A percentile compares a stretch with the other conserved stretches of the same genome.
Evolutionary conservation across 805 yeast species (phyloP).

Genomic region (Sugiyamaella floridensis): DNA sequence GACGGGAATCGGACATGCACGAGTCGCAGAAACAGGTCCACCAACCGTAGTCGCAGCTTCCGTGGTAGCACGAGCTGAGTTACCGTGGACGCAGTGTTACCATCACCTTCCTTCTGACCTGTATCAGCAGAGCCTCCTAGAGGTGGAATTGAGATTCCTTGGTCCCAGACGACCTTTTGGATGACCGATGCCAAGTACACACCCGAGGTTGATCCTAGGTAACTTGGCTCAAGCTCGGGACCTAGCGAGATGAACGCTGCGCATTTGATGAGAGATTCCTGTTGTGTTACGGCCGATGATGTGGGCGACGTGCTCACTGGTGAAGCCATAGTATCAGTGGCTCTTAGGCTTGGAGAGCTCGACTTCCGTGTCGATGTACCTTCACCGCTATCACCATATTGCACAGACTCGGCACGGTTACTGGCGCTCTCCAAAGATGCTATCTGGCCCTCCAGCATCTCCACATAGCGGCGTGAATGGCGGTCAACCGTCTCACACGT

Average conservation of each 20-base stretch:
- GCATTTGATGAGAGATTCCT: conserved; percentile 7
- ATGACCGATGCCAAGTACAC: conserved; percentile 7
- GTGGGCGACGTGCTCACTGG: neutral
- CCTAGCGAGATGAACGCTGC: conserved; percentile 11
- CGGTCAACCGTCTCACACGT: neutral
- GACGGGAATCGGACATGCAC: conserved; percentile 6
- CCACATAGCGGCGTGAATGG: conserved; percentile 1
- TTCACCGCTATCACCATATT: too few species aligned
- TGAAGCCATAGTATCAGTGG: neutral
- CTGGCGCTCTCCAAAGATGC: neutral
- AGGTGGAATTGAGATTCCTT: conserved; percentile 3
- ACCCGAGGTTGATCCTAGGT: conserved; percentile 10
- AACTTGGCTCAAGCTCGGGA: conserved; percentile 6
- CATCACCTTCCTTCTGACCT: neutral
- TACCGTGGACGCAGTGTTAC: neutral
- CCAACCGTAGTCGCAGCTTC: neutral
- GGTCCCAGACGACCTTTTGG: conserved; percentile 7
- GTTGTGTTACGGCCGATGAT: neutral
- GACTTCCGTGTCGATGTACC: too few species aligned
- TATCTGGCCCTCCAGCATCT: conserved; percentile 5
- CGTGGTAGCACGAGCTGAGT: conserved; percentile 1
- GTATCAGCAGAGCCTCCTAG: neutral
- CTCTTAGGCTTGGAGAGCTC: neutral
- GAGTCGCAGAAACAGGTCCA: conserved; percentile 1
- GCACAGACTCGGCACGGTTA: neutral